These are phyloP conservation scores for Piloderma croceum DNA, from an alignment of 768 basidiomycete genomes.

Conservation along the genomic window DNA sequence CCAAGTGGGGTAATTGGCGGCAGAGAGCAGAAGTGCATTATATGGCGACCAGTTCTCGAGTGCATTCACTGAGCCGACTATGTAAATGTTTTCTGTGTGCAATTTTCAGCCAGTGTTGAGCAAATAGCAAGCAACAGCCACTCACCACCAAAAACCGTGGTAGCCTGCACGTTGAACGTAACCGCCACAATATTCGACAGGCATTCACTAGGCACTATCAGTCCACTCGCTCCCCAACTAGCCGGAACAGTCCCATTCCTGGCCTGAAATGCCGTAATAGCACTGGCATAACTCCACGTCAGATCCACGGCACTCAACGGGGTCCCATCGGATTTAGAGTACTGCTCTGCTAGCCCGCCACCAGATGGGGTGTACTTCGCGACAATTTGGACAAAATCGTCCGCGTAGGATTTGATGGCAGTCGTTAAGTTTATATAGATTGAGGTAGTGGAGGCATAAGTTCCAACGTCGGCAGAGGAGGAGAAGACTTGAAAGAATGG, in stretches of 20 bases:
- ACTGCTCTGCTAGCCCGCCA: constrained; percentile 66
- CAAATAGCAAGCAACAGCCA: constrained; percentile 3
- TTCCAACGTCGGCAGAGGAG: constrained; percentile 39
- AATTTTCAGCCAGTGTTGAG: not conserved
- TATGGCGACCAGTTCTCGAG: constrained; percentile 41
- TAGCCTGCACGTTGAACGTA: constrained; percentile 45
- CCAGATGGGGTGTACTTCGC: constrained; percentile 57
- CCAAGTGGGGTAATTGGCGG: constrained; percentile 46
- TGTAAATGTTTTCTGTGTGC: constrained; percentile 42
- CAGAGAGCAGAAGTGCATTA: constrained; percentile 37
- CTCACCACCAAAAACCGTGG: constrained; percentile 46
- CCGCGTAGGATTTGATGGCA: constrained; percentile 53
- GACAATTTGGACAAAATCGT: constrained; percentile 53
- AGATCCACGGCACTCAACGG: constrained; percentile 59
- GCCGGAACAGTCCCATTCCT: constrained; percentile 36
- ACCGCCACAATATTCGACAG: constrained; percentile 31
- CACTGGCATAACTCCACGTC: constrained; percentile 73
- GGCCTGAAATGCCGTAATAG: constrained; percentile 53
- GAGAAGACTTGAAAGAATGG: constrained; percentile 64
- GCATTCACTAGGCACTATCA: constrained; percentile 46
- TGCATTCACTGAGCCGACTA: constrained; percentile 38
- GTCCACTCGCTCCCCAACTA: constrained; percentile 62
- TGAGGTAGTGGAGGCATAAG: constrained; percentile 41
- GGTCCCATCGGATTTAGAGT: constrained; percentile 39
- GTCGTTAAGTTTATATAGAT: constrained; percentile 45